Base-by-base conservation (phyloP, 805 yeast genomes). In the Wickerhamomyces canadensis region DNA sequence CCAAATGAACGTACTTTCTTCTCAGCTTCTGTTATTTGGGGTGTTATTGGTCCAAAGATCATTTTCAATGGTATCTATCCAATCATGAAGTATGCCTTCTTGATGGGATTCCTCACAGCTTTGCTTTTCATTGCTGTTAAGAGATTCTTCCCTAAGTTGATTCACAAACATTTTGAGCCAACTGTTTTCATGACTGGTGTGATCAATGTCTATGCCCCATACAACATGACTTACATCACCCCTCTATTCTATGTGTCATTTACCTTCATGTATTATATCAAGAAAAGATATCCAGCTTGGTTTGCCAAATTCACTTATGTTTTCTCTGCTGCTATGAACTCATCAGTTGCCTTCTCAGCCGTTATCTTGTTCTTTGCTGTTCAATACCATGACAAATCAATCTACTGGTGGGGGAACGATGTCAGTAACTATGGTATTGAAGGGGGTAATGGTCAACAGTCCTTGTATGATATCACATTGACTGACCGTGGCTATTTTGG, bases 341-440 rank as follows among this genome's bases (percentile, higher is more conserved):
- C 83, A 1, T 85, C 84, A n/a, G 72, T 77, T 15, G 84, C 84
- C 2, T 67, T 78, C 43, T 64, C 78, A 40, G 58, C 80, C 5
- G 42, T 60, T 13, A 48, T 57, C 38, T 71, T 78, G 27, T 80
- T 80, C 59, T 75, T 76, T 49, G 58, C 72, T 1, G 67, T 68
- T 4, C 61, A 64, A 40, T 75, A 67, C 48, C 65, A 72, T 33
- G 60, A 63, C 3, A 62, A 59, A 19, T 43, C 52, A 4, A 36
- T 78, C 12, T 43, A 58, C 28, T 80, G 87, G 87, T 80, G 87
- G 87, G 87, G 87, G 1, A 78, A 76, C 39, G 55, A 41, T n/a
- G 68, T 67, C 11, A 28, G 52, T 1, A 51, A 45, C 34, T 45
- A 33, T 1, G 74, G 74, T 38, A 37, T 59, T 27, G 74, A 70